phyloP scores from a whole-genome alignment of 306 rosid genomes.

The Cyamopsis tetragonoloba region DNA sequence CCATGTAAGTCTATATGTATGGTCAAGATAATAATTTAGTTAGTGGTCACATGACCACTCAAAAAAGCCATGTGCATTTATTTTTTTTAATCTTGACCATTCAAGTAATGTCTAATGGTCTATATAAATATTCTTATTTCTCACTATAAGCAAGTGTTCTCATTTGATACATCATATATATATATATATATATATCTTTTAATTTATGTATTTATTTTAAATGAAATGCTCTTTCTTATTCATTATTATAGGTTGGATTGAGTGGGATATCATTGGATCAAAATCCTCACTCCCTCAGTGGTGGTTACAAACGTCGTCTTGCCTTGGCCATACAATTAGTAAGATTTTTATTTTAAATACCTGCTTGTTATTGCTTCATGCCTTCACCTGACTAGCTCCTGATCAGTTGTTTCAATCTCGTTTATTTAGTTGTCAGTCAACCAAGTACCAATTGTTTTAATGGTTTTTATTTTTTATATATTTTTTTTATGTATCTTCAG shows the following conservation, averaged over 20 bases:
- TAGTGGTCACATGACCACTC: too few species aligned
- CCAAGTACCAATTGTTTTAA: conserved; percentile 11
- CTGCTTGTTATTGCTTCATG: conserved; percentile 17
- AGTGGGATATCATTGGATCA: conserved; percentile 79
- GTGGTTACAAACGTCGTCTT: conserved; percentile 96
- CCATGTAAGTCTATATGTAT: too few species aligned
- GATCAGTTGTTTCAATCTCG: neutral
- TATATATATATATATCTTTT: too few species aligned
- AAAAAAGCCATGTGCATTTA: too few species aligned
- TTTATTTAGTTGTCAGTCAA: conserved; percentile 11
- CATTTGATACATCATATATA: too few species aligned
- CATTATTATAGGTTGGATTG: conserved; percentile 66
- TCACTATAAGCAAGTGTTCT: too few species aligned
- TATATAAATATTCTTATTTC: too few species aligned
- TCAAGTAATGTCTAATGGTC: too few species aligned
- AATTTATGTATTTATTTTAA: neutral
- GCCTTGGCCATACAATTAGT: conserved; percentile 93
- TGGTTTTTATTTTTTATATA: too few species aligned
- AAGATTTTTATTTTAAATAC: conserved; percentile 28
- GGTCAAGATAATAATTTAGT: too few species aligned
- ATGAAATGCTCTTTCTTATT: conserved; percentile 7
- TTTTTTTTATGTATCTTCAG: conserved; percentile 51
- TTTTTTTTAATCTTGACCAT: too few species aligned
- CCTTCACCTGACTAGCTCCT: conserved; percentile 16
- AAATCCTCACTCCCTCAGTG: conserved; percentile 92